Evolutionary conservation across 2,329 filamentous ascomycete species (phyloP).

Genomic region (Penicillium expansum): DNA sequence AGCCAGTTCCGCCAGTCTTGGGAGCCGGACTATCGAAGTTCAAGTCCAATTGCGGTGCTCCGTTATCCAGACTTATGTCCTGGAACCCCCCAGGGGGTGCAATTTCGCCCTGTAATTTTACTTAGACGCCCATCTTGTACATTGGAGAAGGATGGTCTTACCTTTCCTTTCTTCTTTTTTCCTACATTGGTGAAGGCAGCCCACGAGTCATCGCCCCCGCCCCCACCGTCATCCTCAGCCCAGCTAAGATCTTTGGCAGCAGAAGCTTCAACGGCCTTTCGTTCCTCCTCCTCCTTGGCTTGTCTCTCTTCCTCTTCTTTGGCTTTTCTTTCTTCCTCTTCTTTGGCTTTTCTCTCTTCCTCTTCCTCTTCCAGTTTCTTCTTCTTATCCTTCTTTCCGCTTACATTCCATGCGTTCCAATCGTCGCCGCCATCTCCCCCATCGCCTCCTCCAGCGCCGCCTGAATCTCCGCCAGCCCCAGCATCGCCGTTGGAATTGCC

Average conservation of each 20-base stretch:
- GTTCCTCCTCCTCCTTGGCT: slow-evolving; percentile 28
- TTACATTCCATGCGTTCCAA: slow-evolving; percentile 41
- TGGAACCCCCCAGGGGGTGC: slow-evolving; percentile 57
- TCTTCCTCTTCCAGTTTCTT: slow-evolving; percentile 34
- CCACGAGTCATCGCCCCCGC: slow-evolving; percentile 52
- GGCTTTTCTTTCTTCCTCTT: slow-evolving; percentile 24
- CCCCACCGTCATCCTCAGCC: slow-evolving; percentile 42
- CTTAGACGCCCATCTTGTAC: not conserved
- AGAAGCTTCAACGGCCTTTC: slow-evolving; percentile 32
- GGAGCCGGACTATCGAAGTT: slow-evolving; percentile 51
- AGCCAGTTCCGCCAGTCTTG: slow-evolving; percentile 38
- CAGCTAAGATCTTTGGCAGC: slow-evolving; percentile 41
- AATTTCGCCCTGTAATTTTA: slow-evolving; percentile 29
- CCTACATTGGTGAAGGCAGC: slow-evolving; percentile 47
- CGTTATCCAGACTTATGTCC: slow-evolving; percentile 65
- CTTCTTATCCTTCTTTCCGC: slow-evolving; percentile 29
- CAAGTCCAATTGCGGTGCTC: slow-evolving; percentile 56
- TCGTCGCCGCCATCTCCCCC: slow-evolving; percentile 38
- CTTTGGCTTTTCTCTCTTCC: slow-evolving; percentile 26
- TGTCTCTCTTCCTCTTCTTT: slow-evolving; percentile 31
- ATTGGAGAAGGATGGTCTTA: slow-evolving; percentile 28
- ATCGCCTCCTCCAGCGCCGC: slow-evolving; percentile 31
- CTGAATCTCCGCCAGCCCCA: slow-evolving; percentile 31
- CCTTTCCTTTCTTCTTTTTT: slow-evolving; percentile 59
- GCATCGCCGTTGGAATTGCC: slow-evolving; percentile 33